phyloP scores from a whole-genome alignment of 176 grass and related monocot genomes.

The Melocanna baccifera region DNA sequence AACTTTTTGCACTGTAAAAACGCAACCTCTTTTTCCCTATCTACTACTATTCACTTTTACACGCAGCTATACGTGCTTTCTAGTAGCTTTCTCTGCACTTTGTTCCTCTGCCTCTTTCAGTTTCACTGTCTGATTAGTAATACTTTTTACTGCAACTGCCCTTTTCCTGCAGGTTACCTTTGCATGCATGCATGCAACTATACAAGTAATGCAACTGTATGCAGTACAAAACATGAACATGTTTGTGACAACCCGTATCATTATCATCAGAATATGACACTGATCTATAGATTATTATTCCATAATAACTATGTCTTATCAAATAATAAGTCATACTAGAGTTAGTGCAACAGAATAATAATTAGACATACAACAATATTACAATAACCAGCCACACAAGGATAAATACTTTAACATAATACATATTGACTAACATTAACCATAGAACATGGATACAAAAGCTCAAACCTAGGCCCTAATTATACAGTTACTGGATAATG shows the following conservation, averaged over 20 bases:
- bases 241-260: background rate
- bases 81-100: conserved; percentile 1
- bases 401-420: too few species aligned
- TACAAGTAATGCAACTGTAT: background rate
- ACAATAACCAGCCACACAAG: too few species aligned
- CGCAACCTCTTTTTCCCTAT: background rate
- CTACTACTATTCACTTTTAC: conserved; percentile 10
- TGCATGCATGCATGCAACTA: background rate
- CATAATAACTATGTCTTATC: too few species aligned
- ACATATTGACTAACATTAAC: too few species aligned
- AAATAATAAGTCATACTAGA: too few species aligned
- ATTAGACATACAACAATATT: too few species aligned
- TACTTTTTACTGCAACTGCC: conserved; percentile 30
- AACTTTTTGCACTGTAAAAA: conserved; percentile 30
- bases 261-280: too few species aligned
- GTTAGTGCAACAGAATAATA: too few species aligned
- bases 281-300: too few species aligned
- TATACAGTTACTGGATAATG: too few species aligned
- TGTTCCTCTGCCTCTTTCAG: conserved; percentile 8
- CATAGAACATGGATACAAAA: too few species aligned
- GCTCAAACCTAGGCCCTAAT: too few species aligned
- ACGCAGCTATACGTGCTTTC: conserved; percentile 12
- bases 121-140: background rate
- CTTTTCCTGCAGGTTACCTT: conserved; percentile 5
- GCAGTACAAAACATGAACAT: conserved; percentile 10